phyloP scores from a whole-genome alignment of 2,329 filamentous ascomycete species.

The Ophiocordyceps robertsii region DNA sequence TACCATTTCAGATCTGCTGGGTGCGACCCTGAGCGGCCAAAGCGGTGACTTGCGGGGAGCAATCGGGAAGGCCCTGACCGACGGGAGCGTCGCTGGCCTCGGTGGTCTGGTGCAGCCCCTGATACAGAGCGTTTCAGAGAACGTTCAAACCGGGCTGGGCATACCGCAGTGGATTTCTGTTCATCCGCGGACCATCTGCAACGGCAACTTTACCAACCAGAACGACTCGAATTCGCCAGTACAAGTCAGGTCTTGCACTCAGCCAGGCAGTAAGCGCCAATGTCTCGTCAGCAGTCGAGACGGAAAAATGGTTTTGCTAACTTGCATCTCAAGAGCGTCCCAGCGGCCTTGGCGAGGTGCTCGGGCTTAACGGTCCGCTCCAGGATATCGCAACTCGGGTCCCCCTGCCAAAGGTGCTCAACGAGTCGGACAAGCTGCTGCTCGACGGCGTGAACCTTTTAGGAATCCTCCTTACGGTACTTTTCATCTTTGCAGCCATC shows the following conservation, averaged over 20 bases:
- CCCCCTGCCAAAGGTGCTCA: background rate
- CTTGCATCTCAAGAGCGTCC: background rate
- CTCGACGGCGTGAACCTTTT: background rate
- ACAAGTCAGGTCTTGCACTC: background rate
- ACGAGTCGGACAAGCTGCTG: background rate
- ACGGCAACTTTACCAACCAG: background rate
- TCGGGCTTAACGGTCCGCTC: background rate
- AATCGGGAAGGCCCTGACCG: background rate
- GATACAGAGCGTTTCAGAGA: background rate
- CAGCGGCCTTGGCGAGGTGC: background rate
- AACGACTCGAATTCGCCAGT: background rate
- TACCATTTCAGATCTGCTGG: background rate
- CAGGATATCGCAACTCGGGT: background rate
- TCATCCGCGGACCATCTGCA: background rate
- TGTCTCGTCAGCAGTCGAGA: background rate
- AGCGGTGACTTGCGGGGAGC: background rate
- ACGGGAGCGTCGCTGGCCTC: too few species aligned
- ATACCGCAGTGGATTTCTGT: background rate
- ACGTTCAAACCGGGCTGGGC: background rate
- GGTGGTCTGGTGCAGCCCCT: background rate
- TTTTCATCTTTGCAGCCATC: background rate
- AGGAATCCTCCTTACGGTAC: background rate
- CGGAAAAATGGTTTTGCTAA: background rate
- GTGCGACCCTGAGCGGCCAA: too few species aligned
- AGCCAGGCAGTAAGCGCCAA: background rate